Conservation (phyloP, 495 filamentous ascomycete species). For the Aspergillus incahuasiensis region DNA sequence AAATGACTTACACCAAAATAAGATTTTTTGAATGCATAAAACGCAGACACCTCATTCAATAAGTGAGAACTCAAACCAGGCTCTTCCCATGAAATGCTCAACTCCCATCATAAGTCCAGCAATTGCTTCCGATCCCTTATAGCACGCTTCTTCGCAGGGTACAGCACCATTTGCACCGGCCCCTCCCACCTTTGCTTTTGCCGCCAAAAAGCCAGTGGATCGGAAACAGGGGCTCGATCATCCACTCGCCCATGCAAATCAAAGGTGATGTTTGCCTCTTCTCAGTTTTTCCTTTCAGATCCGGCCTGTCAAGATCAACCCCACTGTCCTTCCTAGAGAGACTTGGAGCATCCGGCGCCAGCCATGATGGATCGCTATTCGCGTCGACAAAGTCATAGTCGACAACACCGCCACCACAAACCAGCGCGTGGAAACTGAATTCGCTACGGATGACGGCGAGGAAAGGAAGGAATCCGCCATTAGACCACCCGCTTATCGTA, state of each 20-base stretch:
- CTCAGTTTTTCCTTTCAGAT: background rate
- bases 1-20: too few relatives aligned
- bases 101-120: constrained; percentile 3
- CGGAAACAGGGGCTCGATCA: constrained; percentile 1
- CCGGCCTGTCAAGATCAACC: background rate
- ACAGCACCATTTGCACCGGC: constrained; percentile 6
- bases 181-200: constrained; percentile 5
- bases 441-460: constrained; percentile 7
- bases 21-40: too few relatives aligned
- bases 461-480: background rate
- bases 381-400: background rate
- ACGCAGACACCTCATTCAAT: too few relatives aligned
- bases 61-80: too few relatives aligned
- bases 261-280: background rate
- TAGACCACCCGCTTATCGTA: constrained; percentile 2
- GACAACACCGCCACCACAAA: constrained; percentile 4
- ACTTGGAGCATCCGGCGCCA: background rate
- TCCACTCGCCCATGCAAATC: background rate
- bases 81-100: background rate
- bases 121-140: constrained; percentile 1
- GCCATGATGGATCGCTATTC: background rate
- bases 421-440: background rate
- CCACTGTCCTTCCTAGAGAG: background rate
- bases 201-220: constrained; percentile 5
- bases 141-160: constrained; percentile 3